These are phyloP conservation scores for Plantago elongata DNA, from an alignment of 257 asterid genomes.

Conservation along the genomic window DNA sequence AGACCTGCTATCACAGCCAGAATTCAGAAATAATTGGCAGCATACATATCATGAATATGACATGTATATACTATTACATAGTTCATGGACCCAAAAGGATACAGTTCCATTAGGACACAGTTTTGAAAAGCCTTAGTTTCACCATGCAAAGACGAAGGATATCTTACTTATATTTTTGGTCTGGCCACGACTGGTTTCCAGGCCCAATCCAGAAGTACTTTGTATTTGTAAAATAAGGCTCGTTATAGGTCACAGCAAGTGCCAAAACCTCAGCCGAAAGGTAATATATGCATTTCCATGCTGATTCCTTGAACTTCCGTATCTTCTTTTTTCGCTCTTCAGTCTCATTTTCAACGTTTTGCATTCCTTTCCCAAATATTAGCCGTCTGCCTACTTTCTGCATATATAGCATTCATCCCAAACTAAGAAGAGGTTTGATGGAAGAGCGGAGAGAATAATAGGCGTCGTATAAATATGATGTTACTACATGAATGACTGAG, in stretches of 20 bases:
- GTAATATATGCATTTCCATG: constrained; percentile 88
- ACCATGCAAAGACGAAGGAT: constrained; percentile 5
- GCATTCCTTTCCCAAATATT: constrained; percentile 64
- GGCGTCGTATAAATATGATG: neutral
- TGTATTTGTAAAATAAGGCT: constrained; percentile 83
- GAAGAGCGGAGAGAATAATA: constrained; percentile 9
- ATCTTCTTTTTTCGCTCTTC: constrained; percentile 59
- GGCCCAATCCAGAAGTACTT: constrained; percentile 90
- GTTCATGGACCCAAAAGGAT: constrained; percentile 18
- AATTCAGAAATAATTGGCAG: neutral
- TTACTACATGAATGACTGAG: neutral
- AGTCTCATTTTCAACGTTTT: constrained; percentile 41
- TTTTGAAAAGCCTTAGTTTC: constrained; percentile 9
- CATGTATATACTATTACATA: neutral
- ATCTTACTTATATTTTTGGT: constrained; percentile 74
- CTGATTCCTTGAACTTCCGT: constrained; percentile 89
- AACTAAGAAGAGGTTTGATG: constrained; percentile 20
- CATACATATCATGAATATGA: neutral
- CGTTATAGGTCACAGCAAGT: constrained; percentile 68
- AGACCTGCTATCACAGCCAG: neutral
- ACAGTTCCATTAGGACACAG: constrained; percentile 5
- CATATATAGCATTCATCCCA: constrained; percentile 28
- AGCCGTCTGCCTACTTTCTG: constrained; percentile 68
- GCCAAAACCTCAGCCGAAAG: constrained; percentile 89
- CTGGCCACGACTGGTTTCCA: constrained; percentile 83